Base-by-base conservation (phyloP, 2,329 filamentous ascomycete genomes). In the Byssochlamys sp. region DNA sequence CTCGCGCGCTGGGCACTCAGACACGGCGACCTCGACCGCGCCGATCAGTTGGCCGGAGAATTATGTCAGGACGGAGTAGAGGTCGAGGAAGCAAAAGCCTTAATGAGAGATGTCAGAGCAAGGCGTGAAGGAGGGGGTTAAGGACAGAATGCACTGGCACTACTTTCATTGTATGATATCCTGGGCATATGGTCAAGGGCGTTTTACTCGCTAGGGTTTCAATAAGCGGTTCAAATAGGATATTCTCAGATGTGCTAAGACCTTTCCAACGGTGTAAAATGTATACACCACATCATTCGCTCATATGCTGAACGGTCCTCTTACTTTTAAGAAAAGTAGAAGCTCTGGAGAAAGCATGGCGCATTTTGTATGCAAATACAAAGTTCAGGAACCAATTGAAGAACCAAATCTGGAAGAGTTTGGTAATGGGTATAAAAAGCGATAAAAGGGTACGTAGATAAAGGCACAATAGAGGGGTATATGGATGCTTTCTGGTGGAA, bases 31-130 rank as follows among this genome's bases (percentile, higher is more conserved):
- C 89, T 89, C 65, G 78, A 81, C 31, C 82, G 88, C 24, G 90
- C 90, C 3, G 88, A 88, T 74, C 84, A 90, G 61, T 77, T 97
- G 49, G 91, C 91, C 0, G 90, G 87, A 60, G 94, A 99, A 74
- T 78, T 99, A 52, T 96, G 91, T 70, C 90, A 96, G 73, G 94
- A 99, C 73, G 94, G 94, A 0, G 86, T 95, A 27, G 94, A 97
- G 73, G 90, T 97, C 1, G 94, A 99, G 71, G 94, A 99, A 73
- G 94, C 94, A 28, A 97, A 97, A 75, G 90, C 91, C 2, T 77
- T 97, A 64, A 88, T 96, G 60, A 82, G 90, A 60, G 92, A 97
- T 72, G 86, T 95, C 11, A 82, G 91, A 64, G 88, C 88, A 3
- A 82, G 89, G 63, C 81, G 91, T 73, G 88, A 90, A 29, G 71